Evolutionary conservation across 495 filamentous ascomycete genomes (phyloP).

Genomic region (Aspergillus cavernicola): DNA sequence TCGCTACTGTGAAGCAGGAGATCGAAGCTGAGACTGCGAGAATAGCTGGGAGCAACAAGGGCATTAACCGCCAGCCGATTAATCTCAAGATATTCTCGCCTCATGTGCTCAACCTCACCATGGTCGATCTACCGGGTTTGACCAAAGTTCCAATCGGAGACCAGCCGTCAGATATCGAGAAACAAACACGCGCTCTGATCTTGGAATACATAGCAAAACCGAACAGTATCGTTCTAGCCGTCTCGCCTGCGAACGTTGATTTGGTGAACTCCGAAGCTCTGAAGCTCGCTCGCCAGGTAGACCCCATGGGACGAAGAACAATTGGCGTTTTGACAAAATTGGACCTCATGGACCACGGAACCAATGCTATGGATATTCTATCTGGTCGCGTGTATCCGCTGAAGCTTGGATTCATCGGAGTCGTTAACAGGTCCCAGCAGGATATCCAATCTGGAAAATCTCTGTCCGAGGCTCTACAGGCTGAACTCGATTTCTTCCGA

Average conservation of each 20-base stretch:
- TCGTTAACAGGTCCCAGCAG: slow-evolving; percentile 97
- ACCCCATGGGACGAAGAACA: slow-evolving; percentile 88
- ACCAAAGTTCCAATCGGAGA: slow-evolving; percentile 99
- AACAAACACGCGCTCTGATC: slow-evolving; percentile 95
- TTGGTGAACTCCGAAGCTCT: slow-evolving; percentile 97
- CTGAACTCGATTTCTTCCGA: slow-evolving; percentile 92
- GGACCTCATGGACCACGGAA: slow-evolving; percentile 98
- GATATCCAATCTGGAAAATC: slow-evolving; percentile 96
- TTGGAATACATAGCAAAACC: slow-evolving; percentile 99
- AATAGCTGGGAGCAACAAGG: slow-evolving; percentile 96
- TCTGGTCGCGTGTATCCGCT: slow-evolving; percentile 94
- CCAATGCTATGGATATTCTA: slow-evolving; percentile 95
- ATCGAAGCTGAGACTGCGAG: slow-evolving; percentile 95
- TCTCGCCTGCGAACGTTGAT: slow-evolving; percentile 97
- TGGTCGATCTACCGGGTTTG: slow-evolving; percentile 93
- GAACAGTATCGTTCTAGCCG: slow-evolving; percentile 95
- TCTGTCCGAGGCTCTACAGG: slow-evolving; percentile 80
- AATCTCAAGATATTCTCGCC: slow-evolving; percentile 99
- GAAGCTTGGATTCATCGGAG: slow-evolving; percentile 96
- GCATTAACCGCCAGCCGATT: slow-evolving; percentile 95
- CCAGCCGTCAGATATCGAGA: slow-evolving; percentile 97
- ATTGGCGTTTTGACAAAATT: slow-evolving; percentile 98
- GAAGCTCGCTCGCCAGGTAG: slow-evolving; percentile 95
- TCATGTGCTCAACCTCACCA: slow-evolving; percentile 90
- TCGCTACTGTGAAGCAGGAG: slow-evolving; percentile 86